Base-by-base conservation (phyloP, 139 green algal genomes). In the Chlorokybus atmophyticus region DNA sequence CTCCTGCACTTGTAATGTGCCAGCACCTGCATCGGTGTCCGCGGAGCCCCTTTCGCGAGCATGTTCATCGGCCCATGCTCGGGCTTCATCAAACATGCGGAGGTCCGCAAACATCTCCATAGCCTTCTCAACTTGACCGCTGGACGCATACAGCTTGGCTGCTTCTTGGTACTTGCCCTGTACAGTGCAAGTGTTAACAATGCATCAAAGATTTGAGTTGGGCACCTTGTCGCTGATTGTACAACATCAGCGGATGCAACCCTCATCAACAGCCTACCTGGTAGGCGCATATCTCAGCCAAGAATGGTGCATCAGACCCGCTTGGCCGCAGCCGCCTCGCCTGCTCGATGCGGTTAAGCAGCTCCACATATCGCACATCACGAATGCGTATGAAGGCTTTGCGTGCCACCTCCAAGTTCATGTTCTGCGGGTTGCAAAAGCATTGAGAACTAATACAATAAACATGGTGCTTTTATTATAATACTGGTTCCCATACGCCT, bases 91-190 rank as follows among this genome's bases (percentile, higher is more conserved):
- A 69, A 87, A 88, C 71, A 83, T 75, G 5, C 82, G 74, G 62
- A 92, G 65, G 74, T 86, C 83, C 25, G 44, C 73, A 67, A 87
- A 89, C 78, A 92, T 86, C 64, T 84, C 77, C 63, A 92, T 77
- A 0, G 76, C 79, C 52, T 74, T 57, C 31, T 88, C 74, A 38
- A 79, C 51, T 2, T 48, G 38, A 24, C 66, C 62, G 41, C 58
- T 32, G 2, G 57, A 51, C 6, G 58, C 65, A 70, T 80, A 90
- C 40, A 79, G 57, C 29, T 66, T 49, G 3, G 82, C 83, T 26
- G 83, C 83, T 25, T 85, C 79, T 32, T 86, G 65, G 49, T 82
- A 86, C 21, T 70, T n/a, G n/a, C n/a, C n/a, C n/a, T n/a, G n/a
- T n/a, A n/a, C n/a, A n/a, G n/a, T n/a, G n/a, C n/a, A n/a, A n/a